Evolutionary conservation across 108 stramenopile genomes (phyloP), one percentile per base, ranked within the genome.

Genomic region (Conticribra weissflogii): DNA sequence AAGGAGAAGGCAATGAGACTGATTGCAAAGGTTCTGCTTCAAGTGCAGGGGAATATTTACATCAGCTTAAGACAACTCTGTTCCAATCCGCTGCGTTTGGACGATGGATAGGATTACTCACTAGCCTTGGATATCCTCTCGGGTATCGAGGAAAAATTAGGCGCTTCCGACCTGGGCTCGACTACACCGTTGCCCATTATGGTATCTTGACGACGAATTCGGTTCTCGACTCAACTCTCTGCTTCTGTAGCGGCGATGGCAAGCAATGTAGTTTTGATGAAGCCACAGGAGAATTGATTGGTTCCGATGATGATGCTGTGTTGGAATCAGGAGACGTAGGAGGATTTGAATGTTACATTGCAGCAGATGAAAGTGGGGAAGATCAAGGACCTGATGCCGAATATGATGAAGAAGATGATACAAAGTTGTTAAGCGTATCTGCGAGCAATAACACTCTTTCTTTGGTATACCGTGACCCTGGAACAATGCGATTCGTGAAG

Each of bases 161-260:
- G 34, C 85, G 96, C 7, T 98, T 98, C 76, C 91, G 98, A 0
- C 95, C 96, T 17, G 98, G 98, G 0, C 77, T 97, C 25, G 98
- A 98, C 79, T 98, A 98, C 68, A 97, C 97, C 1, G 96, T 98
- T 21, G 98, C 98, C 3, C 95, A 97, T 63, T 87, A 96, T 77
- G 95, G 94, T 1, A 76, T 93, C 16, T 59, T 93, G 30, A 88
- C 88, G 24, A 72, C 81, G 0, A 50, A 78, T 54, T 47, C 88
- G 23, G 93, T 94, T 5, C 66, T 97, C 68, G 97, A 97, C 78
- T 94, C 92, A 45, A 96, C 95, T 15, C 68, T 97, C 47, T 95
- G 91, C 61, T 84, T 73, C 65, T 85, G 81, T 53, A 84, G 60
- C 30, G 87, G 85, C 32, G 79, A 76, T 21, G 86, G 89, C 17